Evolutionary conservation across 345 rosid genomes (phyloP).

Genomic region (Syzygium aromaticum): DNA sequence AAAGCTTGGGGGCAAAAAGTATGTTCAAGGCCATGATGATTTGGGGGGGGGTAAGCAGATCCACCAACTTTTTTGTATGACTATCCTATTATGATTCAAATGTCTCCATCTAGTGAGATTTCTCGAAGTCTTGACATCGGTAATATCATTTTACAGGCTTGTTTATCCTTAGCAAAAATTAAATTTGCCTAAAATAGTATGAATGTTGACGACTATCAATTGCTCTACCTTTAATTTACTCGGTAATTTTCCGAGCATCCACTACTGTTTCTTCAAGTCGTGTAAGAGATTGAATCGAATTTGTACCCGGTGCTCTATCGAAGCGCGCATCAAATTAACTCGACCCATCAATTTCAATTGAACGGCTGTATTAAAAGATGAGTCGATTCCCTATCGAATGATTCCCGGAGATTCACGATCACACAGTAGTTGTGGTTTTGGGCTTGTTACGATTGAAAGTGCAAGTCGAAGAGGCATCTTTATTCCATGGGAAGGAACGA

Average conservation of each 20-base stretch:
- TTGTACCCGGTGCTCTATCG: neutral
- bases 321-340: neutral
- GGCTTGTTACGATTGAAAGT: neutral
- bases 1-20: neutral
- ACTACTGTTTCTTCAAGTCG: neutral
- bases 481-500: neutral
- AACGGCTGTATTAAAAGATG: too few relatives aligned
- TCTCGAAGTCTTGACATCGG: neutral
- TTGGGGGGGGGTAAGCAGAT: neutral
- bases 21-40: neutral
- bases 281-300: neutral
- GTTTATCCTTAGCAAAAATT: neutral
- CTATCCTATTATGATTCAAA: neutral
- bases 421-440: neutral
- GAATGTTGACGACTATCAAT: neutral
- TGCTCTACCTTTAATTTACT: neutral
- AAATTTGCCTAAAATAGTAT: neutral
- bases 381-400: too few relatives aligned
- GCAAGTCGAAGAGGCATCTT: neutral
- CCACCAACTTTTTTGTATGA: neutral
- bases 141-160: neutral
- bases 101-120: neutral
- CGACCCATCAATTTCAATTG: fast-evolving
- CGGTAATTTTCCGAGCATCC: neutral
- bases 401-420: neutral